Evolutionary conservation across 148 eudicot genomes (phyloP).

Genomic region (Fagopyrum esculentum): DNA sequence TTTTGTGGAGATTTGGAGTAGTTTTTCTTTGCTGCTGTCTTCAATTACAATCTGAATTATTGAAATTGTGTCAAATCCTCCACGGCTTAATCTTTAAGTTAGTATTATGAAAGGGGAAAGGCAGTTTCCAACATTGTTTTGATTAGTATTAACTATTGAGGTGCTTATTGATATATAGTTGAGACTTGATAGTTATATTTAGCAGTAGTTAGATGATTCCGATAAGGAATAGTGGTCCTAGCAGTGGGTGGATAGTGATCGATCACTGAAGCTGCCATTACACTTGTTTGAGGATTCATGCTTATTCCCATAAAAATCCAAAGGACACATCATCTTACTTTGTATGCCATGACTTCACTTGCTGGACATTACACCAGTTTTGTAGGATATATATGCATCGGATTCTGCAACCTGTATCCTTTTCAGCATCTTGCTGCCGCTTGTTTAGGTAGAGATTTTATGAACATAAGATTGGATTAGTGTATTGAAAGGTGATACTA

Average conservation of each 20-base stretch:
- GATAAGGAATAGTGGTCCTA: neutral
- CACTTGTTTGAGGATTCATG: neutral
- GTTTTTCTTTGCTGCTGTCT: neutral
- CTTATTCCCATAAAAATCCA: neutral
- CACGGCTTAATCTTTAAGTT: neutral
- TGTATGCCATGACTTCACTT: constrained; percentile 1
- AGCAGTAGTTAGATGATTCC: neutral
- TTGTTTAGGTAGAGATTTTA: too few relatives aligned
- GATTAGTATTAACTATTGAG: neutral
- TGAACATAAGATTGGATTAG: neutral
- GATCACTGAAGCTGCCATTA: neutral
- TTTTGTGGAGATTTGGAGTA: constrained; percentile 1
- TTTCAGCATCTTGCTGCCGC: neutral
- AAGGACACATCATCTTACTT: neutral
- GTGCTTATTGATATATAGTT: neutral
- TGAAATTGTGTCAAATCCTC: neutral
- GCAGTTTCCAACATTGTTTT: neutral
- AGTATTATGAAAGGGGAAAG: neutral
- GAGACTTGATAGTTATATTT: neutral
- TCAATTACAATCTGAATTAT: neutral
- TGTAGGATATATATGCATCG: neutral
- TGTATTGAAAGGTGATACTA: neutral
- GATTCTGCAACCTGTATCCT: neutral
- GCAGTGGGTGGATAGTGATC: neutral
- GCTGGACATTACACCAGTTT: neutral